Evolutionary conservation across 2,329 filamentous ascomycete genomes (phyloP), one percentile per base, ranked within the genome.

Genomic region (Triangularia setosa): DNA sequence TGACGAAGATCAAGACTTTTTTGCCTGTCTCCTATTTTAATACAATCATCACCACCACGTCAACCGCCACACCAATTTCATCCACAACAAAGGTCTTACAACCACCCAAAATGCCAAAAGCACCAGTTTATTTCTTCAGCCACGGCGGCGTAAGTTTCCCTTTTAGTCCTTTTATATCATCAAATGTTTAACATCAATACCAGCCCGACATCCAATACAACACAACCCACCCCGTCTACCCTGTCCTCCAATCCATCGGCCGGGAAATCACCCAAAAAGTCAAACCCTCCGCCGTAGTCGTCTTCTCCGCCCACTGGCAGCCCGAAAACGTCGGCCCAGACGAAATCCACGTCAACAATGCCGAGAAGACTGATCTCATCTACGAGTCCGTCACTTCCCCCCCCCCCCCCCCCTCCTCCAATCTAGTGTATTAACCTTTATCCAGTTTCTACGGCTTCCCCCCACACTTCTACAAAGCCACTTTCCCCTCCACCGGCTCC

Each of bases 261-360:
- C 80, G 75, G 7, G 89, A 92, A 71, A 91, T 93, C 72, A 91
- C 88, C 0, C 79, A 83, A 27, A 84, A 86, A 66, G 85, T 92
- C 53, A 88, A 87, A 70, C 90, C 90, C 1, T 87, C 85, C 67
- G 90, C 89, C 1, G 83, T 93, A 16, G 86, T 93, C 0, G 87
- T 92, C 25, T 89, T 93, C 73, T 92, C 90, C 0, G 90, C 89
- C 0, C 90, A 93, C 75, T 93, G 90, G 90, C 87, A 91, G 76
- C 86, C 58, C 18, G 40, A 48, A 21, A 48, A 48, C 40, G 40
- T n/a, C 21, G 25, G 44, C 82, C 55, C 77, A 72, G 62, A 82
- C 69, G 80, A 78, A 3, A 83, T 92, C 66, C 79, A 88, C 70
- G 82, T 92, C 69, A 92, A 91, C 73, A 85, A 83, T 8, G 86